These are phyloP conservation scores for Lepiota venenata DNA, from an alignment of 768 basidiomycete genomes.

Conservation along the genomic window DNA sequence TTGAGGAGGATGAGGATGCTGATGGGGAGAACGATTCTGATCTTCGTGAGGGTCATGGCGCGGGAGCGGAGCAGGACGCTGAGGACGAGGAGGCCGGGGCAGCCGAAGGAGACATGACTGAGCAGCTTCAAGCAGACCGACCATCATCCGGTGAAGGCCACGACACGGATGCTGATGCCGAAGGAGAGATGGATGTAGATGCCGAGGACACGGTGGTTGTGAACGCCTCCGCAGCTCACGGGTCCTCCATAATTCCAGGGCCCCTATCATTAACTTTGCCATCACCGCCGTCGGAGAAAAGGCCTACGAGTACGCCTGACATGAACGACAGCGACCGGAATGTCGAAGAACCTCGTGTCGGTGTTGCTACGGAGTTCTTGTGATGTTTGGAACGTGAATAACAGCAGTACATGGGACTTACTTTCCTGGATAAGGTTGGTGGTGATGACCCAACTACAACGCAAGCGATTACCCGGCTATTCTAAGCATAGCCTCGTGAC, in stretches of 20 bases:
- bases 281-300: not conserved
- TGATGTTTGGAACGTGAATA: no score
- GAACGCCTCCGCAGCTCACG: not conserved
- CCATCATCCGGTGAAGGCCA: conserved; percentile 14
- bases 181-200: conserved; percentile 32
- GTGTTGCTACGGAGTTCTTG: no score
- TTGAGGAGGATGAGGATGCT: not conserved
- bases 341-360: not conserved
- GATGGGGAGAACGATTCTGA: not conserved
- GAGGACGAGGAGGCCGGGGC: conserved; percentile 1
- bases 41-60: not conserved
- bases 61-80: not conserved
- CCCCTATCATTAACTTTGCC: not conserved
- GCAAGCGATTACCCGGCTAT: no score
- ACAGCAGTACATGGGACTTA: no score
- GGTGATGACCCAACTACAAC: no score
- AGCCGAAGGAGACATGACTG: conserved; percentile 10
- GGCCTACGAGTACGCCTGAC: not conserved
- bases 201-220: conserved; percentile 16
- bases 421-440: no score
- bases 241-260: not conserved
- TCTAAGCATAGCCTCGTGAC: no score
- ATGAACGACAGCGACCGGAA: not conserved
- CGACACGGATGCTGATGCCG: conserved; percentile 27
- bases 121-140: not conserved